Evolutionary conservation across 768 basidiomycete genomes (phyloP).

Genomic region (Collybia mongolica): DNA sequence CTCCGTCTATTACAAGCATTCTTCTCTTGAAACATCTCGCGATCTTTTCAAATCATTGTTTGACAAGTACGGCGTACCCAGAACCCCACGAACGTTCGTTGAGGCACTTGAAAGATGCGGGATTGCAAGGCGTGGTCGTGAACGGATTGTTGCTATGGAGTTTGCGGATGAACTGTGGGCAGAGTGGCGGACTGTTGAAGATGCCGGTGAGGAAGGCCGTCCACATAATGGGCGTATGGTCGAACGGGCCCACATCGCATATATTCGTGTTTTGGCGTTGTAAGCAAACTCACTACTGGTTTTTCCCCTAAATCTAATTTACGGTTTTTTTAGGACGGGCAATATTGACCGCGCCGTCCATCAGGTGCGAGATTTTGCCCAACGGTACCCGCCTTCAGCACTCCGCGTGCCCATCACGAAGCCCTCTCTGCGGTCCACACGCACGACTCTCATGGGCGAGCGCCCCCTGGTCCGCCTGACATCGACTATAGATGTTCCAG

Average conservation of each 20-base stretch:
- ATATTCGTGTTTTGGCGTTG: constrained; percentile 65
- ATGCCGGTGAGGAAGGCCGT: constrained; percentile 26
- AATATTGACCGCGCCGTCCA: constrained; percentile 52
- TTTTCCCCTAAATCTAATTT: neutral
- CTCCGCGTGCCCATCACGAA: constrained; percentile 43
- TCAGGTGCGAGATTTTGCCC: constrained; percentile 40
- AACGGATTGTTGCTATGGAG: constrained; percentile 43
- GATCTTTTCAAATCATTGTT: constrained; percentile 54
- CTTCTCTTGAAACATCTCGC: constrained; percentile 43
- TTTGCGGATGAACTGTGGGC: constrained; percentile 68
- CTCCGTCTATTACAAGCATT: constrained; percentile 65
- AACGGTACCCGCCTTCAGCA: constrained; percentile 60
- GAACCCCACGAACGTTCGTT: constrained; percentile 57
- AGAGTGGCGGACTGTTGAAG: constrained; percentile 57
- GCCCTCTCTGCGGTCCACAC: constrained; percentile 54
- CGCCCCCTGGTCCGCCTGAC: constrained; percentile 75
- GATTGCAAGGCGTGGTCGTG: constrained; percentile 34
- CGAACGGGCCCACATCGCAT: constrained; percentile 67
- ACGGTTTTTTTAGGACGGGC: constrained; percentile 36
- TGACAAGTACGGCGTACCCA: constrained; percentile 33
- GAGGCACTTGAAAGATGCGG: constrained; percentile 71
- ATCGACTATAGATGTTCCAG: constrained; percentile 55
- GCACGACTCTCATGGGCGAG: constrained; percentile 49
- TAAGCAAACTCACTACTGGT: constrained; percentile 33
- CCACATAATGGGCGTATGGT: constrained; percentile 45